These are phyloP conservation scores for Gentiana macrophylla DNA, from an alignment of 257 asterid genomes.

Conservation along the genomic window DNA sequence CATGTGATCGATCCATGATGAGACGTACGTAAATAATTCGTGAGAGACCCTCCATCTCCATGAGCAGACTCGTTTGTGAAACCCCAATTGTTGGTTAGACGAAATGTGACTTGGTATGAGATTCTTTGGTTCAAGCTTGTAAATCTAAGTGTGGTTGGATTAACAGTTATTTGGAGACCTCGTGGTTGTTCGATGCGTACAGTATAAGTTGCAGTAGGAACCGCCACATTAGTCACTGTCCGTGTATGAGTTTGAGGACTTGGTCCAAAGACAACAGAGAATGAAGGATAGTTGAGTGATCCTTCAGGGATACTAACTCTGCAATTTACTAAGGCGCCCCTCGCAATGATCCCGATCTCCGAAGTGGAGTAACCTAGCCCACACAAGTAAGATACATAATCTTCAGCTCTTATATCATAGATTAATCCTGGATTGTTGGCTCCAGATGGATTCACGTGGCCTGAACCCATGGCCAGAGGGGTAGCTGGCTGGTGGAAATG, in stretches of 20 bases:
- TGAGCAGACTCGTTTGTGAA: too few relatives aligned
- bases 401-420: constrained; percentile 4
- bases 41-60: too few relatives aligned
- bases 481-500: constrained; percentile 2
- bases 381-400: constrained; percentile 10
- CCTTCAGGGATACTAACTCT: constrained; percentile 3
- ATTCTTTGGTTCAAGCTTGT: not conserved
- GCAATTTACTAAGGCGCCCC: not conserved
- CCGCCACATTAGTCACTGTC: constrained; percentile 11
- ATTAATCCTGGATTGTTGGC: constrained; percentile 12
- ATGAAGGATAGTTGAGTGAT: constrained; percentile 14
- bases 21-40: too few relatives aligned
- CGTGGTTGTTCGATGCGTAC: constrained; percentile 1
- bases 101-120: constrained; percentile 10
- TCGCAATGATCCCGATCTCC: constrained; percentile 1
- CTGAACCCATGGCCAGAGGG: constrained; percentile 8
- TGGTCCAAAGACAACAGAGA: constrained; percentile 5
- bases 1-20: constrained; percentile 9
- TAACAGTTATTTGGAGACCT: constrained; percentile 5
- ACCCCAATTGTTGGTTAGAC: too few relatives aligned
- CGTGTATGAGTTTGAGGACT: constrained; percentile 3
- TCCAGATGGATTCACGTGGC: constrained; percentile 13
- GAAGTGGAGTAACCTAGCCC: constrained; percentile 9
- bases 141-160: constrained; percentile 5
- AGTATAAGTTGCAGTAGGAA: constrained; percentile 4